Base-by-base conservation (phyloP, 345 rosid genomes). In the Garcia nutans region DNA sequence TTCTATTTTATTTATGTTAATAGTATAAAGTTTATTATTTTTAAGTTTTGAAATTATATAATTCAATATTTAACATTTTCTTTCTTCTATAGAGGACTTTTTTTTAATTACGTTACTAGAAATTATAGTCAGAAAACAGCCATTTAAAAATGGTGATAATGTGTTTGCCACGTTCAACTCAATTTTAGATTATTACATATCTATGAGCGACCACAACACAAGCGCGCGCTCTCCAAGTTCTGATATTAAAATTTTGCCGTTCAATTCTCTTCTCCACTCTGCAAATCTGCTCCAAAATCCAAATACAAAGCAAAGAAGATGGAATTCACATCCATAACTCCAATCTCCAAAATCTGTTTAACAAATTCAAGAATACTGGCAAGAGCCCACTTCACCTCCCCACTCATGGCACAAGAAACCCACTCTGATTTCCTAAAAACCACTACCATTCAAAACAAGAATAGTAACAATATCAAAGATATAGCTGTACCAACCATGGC, bases 401-500 rank as follows among this genome's bases (percentile, higher is more conserved):
- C 52, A 23, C 26, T 37, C 54, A 0, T 24, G 10, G 19, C 42
- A 52, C 9, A 58, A 23, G 41, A 26, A 75, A 52, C 68, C 74
- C 45, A 52, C 41, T 16, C 23, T 31, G 69, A 31, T 3, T 57
- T 67, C 67, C 24, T 19, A 57, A 37, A 60, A 44, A 61, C 2
- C 2, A 62, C 31, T 71, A 26, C 58, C n/a, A 31, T 61, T 69
- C 75, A 17, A 69, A 4, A 20, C 22, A 19, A 50, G 59, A 65
- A 28, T 16, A 28, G 22, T 66, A 64, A 13, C 44, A 79, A 24
- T 1, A 24, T 44, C 41, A 71, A 44, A 28, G 80, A 80, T 33
- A 12, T 41, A 26, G 4, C 71, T 20, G 19, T 77, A n/a, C 99
- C 97, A n/a, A 86, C 93, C 75, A 90, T 91, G 94, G 74, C 85